A percentile compares a stretch with the other conserved stretches of the same genome.
Conservation (phyloP, 2,329 filamentous ascomycete genomes). For the Stachybotrys elegans region DNA sequence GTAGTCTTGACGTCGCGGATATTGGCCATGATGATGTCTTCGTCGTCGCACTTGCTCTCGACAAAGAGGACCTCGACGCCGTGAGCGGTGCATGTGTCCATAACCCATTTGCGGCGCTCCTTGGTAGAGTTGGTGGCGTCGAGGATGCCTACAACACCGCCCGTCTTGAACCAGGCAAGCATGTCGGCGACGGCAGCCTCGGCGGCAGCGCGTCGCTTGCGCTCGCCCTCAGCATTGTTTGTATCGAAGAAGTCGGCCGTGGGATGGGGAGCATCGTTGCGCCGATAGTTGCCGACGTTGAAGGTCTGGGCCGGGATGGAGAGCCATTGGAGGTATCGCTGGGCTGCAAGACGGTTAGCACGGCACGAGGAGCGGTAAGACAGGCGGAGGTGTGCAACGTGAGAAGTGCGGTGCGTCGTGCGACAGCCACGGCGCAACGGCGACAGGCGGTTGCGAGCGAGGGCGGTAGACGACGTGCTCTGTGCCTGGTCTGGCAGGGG, state of each 20-base stretch:
- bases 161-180: conserved; percentile 81
- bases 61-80: conserved; percentile 91
- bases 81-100: conserved; percentile 69
- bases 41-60: conserved; percentile 94
- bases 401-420: no score
- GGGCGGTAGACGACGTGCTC: no score
- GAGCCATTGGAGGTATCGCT: conserved; percentile 94
- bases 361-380: no score
- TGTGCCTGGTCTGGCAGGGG: no score
- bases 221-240: conserved; percentile 84
- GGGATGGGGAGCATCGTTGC: conserved; percentile 82
- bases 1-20: conserved; percentile 97
- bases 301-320: conserved; percentile 92
- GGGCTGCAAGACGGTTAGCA: conserved; percentile 48
- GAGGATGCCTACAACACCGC: conserved; percentile 85
- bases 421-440: no score
- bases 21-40: conserved; percentile 95
- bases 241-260: conserved; percentile 94
- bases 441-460: no score
- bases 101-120: conserved; percentile 82
- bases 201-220: conserved; percentile 79
- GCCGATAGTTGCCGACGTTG: conserved; percentile 95
- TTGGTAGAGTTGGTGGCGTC: conserved; percentile 98
- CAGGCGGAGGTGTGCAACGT: no score
- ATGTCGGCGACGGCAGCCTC: conserved; percentile 92